Evolutionary conservation across 2,329 filamentous ascomycete species (phyloP), one percentile per base, ranked within the genome.

Genomic region (Aureobasidium sp.): DNA sequence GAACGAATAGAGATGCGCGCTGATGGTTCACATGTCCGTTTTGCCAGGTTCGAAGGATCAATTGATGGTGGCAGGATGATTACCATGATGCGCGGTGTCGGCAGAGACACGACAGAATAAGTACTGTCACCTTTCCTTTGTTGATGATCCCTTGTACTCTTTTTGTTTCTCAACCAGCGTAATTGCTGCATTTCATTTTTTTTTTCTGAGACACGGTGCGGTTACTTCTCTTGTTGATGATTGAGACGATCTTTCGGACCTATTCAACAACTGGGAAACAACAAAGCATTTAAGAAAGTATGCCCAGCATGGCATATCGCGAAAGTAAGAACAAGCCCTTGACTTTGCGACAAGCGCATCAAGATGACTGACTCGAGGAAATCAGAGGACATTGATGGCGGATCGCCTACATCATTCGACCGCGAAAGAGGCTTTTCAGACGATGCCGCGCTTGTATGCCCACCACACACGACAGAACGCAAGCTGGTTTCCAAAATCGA

Each of bases 401-500:
- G 35, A 17, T 39, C 34, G 19, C 47, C 34, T 21, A 8, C 47
- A 22, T 50, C 47, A 17, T 50, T 50, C n/a, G 47, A 39, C 6
- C 25, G 25, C 10, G 32, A 49, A 17, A 30, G 29, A 14, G 32
- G 32, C 25, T 38, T 24, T 5, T 66, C 70, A 58, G 66, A 71
- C 54, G 68, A 71, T 24, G 70, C 72, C 32, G 61, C 66, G 3
- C 63, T 65, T 14, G 66, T 71, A 16, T 77, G 74, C 58, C 74
- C 74, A 7, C 62, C 74, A 21, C 71, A 75, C 55, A 77, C 74
- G 4, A 77, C 74, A 1, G 74, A 77, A 60, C 60, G 68, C 41
- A 70, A 70, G 57, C 62, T 77, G 32, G 63, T 68, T 16, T 61
- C 63, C 25, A 68, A 66, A 54, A 76, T 77, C 52, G 75, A 78